Evolutionary conservation across 768 basidiomycete species (phyloP).

Genomic region (Naganishia vaughanmartiniae): DNA sequence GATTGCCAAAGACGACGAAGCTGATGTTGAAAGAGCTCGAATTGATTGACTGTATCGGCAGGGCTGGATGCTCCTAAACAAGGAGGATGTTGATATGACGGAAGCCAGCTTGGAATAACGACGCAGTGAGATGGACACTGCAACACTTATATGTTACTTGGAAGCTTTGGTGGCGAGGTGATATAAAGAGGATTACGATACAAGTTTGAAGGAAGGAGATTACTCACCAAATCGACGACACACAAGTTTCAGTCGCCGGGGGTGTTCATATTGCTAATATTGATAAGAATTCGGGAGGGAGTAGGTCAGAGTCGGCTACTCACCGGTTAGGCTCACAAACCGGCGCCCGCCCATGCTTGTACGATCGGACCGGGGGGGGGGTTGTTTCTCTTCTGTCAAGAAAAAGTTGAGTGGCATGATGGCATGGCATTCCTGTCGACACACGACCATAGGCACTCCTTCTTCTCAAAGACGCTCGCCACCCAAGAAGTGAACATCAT

Average conservation of each 20-base stretch:
- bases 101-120: constrained; percentile 25
- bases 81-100: neutral
- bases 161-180: neutral
- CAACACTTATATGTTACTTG: neutral
- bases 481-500: neutral
- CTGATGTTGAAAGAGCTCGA: constrained; percentile 14
- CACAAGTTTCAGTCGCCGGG: too few species aligned
- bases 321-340: too few species aligned
- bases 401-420: constrained; percentile 15
- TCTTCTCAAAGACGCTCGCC: neutral
- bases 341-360: neutral
- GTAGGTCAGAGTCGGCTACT: constrained; percentile 1
- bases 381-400: neutral
- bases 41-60: constrained; percentile 4
- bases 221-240: neutral
- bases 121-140: neutral
- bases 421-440: neutral
- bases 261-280: too few species aligned
- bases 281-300: too few species aligned
- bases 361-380: neutral
- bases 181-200: neutral
- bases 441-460: too few species aligned
- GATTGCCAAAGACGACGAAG: neutral
- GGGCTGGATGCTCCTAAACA: constrained; percentile 10
- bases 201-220: neutral